Conservation (phyloP, 164 flowering plant genomes). For the Macadamia tetraphylla region DNA sequence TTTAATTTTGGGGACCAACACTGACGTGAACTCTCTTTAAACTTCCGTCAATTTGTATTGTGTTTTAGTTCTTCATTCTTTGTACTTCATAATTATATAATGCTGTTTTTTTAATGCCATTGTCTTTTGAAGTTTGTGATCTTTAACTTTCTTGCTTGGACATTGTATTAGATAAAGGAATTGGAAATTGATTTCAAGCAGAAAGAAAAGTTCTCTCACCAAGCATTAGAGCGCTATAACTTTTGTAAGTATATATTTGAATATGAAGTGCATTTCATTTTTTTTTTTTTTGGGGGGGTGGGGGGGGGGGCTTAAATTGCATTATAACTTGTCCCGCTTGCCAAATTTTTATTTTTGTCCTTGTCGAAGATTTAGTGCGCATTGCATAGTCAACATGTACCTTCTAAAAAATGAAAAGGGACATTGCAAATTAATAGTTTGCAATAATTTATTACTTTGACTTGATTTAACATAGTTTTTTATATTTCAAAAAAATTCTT, state of each 20-base stretch:
- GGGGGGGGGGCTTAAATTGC: too few species aligned
- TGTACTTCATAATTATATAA: too few species aligned
- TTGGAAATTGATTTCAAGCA: conserved; percentile 53
- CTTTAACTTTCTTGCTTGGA: conserved; percentile 2
- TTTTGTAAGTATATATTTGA: conserved; percentile 41
- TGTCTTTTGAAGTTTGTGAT: neutral
- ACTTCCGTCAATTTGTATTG: neutral
- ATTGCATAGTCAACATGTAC: too few species aligned
- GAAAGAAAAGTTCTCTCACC: conserved; percentile 53
- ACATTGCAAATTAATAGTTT: too few species aligned
- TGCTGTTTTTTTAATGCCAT: neutral
- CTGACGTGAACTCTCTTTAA: neutral
- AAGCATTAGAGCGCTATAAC: conserved; percentile 51
- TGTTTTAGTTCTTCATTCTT: neutral
- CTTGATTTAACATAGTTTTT: too few species aligned
- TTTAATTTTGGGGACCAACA: too few species aligned
- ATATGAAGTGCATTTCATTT: neutral
- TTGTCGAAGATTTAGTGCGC: too few species aligned
- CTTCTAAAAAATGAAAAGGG: too few species aligned
- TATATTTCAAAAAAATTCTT: too few species aligned
- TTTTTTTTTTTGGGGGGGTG: neutral
- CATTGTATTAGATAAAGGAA: conserved; percentile 48
- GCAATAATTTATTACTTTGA: too few species aligned
- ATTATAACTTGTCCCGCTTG: too few species aligned
- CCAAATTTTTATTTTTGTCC: too few species aligned